These are phyloP conservation scores for Croton laevigatus DNA, from an alignment of 441 rosid genomes.

Conservation along the genomic window DNA sequence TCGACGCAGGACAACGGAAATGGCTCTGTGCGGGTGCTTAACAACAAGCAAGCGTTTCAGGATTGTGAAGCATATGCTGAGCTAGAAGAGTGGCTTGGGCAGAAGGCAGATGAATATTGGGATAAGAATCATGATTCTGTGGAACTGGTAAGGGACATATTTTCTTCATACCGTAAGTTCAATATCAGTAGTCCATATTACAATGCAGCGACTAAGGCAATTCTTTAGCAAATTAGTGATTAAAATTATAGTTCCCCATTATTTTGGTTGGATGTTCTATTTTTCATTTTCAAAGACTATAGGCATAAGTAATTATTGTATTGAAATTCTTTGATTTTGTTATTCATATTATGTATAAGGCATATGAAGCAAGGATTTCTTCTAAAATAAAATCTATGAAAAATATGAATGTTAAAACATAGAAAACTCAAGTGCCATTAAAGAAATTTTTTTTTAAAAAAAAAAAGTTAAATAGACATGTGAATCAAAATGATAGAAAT, in stretches of 20 bases:
- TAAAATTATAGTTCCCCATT: not conserved
- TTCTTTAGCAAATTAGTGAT: not conserved
- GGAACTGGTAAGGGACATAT: slow-evolving; percentile 21
- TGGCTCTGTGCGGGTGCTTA: slow-evolving; percentile 33
- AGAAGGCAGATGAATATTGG: slow-evolving; percentile 30
- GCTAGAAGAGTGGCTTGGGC: slow-evolving; percentile 37
- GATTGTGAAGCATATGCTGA: slow-evolving; percentile 36
- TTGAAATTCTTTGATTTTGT: no score
- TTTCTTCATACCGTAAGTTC: not conserved
- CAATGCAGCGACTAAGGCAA: not conserved
- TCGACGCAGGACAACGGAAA: slow-evolving; percentile 26
- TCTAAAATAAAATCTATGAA: no score
- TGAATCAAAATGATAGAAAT: not conserved
- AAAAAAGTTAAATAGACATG: no score
- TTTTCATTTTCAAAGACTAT: no score
- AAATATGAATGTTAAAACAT: no score
- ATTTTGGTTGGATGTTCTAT: not conserved
- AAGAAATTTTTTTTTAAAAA: no score
- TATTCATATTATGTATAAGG: no score
- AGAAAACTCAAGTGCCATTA: no score
- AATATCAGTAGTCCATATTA: not conserved
- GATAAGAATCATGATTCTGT: slow-evolving; percentile 28
- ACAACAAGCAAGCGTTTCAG: slow-evolving; percentile 36
- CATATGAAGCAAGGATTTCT: no score
- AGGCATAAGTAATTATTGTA: no score